Percentiles rank a stretch among this genome's conserved stretches.
phyloP scores from a whole-genome alignment of 305 asterid genomes.

The Fraxinus ornus region DNA sequence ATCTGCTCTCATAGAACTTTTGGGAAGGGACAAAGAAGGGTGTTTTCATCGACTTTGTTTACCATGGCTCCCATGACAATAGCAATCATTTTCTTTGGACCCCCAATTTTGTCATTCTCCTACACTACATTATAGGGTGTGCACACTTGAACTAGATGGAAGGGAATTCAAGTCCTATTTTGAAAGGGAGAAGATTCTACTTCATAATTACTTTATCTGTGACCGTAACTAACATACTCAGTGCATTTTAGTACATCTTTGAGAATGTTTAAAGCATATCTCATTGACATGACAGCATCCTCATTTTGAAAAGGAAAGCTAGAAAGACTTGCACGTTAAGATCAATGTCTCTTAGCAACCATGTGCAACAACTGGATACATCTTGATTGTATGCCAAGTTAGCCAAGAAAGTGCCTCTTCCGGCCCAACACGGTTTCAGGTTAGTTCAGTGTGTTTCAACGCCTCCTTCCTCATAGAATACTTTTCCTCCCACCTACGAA shows the following conservation, averaged over 20 bases:
- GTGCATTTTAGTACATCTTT: background rate
- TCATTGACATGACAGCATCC: background rate
- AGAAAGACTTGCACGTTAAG: background rate
- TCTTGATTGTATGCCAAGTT: background rate
- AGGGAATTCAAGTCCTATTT: background rate
- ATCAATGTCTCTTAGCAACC: background rate
- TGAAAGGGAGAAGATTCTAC: background rate
- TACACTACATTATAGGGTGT: background rate
- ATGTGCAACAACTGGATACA: background rate
- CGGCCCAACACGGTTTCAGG: background rate
- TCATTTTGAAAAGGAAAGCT: background rate
- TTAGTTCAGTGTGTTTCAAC: background rate
- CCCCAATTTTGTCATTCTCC: background rate
- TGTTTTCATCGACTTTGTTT: background rate
- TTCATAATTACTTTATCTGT: background rate
- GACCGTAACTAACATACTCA: background rate
- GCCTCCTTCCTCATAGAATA: background rate
- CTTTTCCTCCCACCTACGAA: background rate
- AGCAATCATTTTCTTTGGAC: background rate
- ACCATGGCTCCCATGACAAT: background rate
- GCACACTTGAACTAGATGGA: background rate
- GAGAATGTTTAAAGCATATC: background rate
- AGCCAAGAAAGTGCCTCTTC: background rate
- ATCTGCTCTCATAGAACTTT: background rate
- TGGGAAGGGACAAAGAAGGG: background rate